Evolutionary conservation across 1,284 basidiomycete species (phyloP), one percentile per base, ranked within the genome.

Genomic region (Apiotrichum domesticum): DNA sequence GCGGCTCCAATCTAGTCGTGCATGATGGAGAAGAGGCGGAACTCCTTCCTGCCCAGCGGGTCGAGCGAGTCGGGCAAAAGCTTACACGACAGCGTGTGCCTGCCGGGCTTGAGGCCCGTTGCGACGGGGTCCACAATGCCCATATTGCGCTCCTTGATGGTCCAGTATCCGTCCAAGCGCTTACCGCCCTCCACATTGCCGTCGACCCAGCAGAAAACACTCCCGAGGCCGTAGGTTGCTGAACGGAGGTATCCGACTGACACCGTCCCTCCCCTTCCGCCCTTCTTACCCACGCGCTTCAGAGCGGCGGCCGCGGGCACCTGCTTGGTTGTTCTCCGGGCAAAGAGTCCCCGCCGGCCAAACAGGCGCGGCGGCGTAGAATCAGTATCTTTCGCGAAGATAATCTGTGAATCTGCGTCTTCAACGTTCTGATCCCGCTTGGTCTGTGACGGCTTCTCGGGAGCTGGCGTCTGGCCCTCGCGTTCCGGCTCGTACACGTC

Each of bases 201-300:
- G 50, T 70, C 70, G 13, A 69, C 66, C 70, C 68, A 72, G 55
- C 70, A 72, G 40, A 51, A 60, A 6, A 72, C 66, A 35, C 62
- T 64, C 2, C 69, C 69, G 10, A 70, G 56, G 8, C 66, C 69
- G 33, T 63, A 66, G 37, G 54, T 56, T 0, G 62, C 62, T 48
- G 59, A 62, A 29, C 68, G 58, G 47, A 70, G 71, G 59, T 72
- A 73, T 9, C 65, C 70, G 44, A 75, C 66, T n/a, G 66, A 60
- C 34, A 75, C 66, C 11, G 66, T 63, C 51, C 69, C 63, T 11
- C 57, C 58, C 35, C 48, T 46, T 13, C 40, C 49, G 33, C 5
- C 6, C 37, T 11, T 8, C 15, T 8, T 21, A 34, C 14, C 47
- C n/a, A 5, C 10, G 21, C 8, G 15, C 47, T 5, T 29, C 37